A percentile compares a stretch with the other conserved stretches of the same genome.
Conservation (phyloP, 768 basidiomycete genomes). For the Auricularia sp. region DNA sequence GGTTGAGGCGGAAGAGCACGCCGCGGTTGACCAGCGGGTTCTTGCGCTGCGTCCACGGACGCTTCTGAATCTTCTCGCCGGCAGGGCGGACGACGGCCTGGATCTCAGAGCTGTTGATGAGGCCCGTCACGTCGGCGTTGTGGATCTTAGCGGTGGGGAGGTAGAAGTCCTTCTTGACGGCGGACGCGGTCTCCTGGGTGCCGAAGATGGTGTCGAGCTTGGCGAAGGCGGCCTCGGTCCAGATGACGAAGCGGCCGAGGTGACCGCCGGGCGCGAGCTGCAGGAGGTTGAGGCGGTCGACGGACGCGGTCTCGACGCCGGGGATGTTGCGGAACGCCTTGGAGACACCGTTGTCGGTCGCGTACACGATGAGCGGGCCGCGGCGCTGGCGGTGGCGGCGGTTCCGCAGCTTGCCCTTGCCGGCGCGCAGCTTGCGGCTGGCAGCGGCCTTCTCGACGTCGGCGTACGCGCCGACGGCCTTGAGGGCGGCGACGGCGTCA, state of each 20-base stretch:
- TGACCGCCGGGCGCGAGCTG: constrained; percentile 99
- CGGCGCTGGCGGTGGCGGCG: constrained; percentile 94
- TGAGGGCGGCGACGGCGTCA: constrained; percentile 89
- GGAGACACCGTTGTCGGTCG: constrained; percentile 94
- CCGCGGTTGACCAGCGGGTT: constrained; percentile 93
- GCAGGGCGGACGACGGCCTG: constrained; percentile 93
- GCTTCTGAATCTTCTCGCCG: constrained; percentile 74
- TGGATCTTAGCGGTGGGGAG: constrained; percentile 93
- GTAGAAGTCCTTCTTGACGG: constrained; percentile 82
- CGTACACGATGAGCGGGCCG: constrained; percentile 94
- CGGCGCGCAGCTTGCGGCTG: constrained; percentile 92
- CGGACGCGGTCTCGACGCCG: constrained; percentile 95
- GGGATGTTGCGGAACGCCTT: constrained; percentile 98
- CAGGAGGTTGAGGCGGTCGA: constrained; percentile 89
- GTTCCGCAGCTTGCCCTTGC: constrained; percentile 95
- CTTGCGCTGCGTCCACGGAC: constrained; percentile 99
- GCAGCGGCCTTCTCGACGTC: constrained; percentile 97
- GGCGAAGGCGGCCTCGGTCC: constrained; percentile 91
- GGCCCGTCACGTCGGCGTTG: constrained; percentile 92
- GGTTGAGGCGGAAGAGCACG: constrained; percentile 94
- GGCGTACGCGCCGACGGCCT: constrained; percentile 76
- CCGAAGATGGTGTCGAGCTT: constrained; percentile 94
- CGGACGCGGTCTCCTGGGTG: constrained; percentile 80
- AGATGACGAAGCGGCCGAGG: constrained; percentile 97
- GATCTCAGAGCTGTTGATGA: constrained; percentile 98